These are phyloP conservation scores for Fusarium sp. DNA, from an alignment of 2,329 filamentous ascomycete genomes.

Conservation along the genomic window DNA sequence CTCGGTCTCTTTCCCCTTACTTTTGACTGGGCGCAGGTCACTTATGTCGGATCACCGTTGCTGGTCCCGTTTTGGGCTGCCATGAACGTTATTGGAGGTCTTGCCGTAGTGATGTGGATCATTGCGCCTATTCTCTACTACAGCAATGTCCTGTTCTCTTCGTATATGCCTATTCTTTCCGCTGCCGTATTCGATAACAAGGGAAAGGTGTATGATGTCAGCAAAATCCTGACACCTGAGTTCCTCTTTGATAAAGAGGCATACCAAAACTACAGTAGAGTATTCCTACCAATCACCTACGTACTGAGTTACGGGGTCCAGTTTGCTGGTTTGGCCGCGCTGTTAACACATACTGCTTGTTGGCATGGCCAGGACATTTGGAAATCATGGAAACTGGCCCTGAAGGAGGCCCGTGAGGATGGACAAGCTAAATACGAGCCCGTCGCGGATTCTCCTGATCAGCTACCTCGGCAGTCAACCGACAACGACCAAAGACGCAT, in stretches of 20 bases:
- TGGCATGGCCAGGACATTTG: slow-evolving; percentile 89
- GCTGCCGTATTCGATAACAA: slow-evolving; percentile 88
- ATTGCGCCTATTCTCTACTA: slow-evolving; percentile 85
- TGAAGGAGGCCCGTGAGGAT: slow-evolving; percentile 71
- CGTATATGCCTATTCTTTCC: slow-evolving; percentile 89
- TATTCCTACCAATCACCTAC: slow-evolving; percentile 89
- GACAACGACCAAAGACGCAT: slow-evolving; percentile 40
- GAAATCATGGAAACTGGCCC: slow-evolving; percentile 78
- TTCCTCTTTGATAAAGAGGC: slow-evolving; percentile 83
- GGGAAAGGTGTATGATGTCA: slow-evolving; percentile 83
- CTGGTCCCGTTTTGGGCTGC: slow-evolving; percentile 89
- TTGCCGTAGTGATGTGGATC: slow-evolving; percentile 88
- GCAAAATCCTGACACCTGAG: slow-evolving; percentile 80
- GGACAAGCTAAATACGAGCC: slow-evolving; percentile 66
- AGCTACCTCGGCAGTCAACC: slow-evolving; percentile 30
- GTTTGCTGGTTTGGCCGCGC: slow-evolving; percentile 83
- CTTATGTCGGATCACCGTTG: slow-evolving; percentile 86
- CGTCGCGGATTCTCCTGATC: slow-evolving; percentile 52
- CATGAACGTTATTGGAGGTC: slow-evolving; percentile 83
- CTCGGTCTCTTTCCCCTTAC: slow-evolving; percentile 87
- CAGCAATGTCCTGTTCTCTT: slow-evolving; percentile 80
- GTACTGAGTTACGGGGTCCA: slow-evolving; percentile 88
- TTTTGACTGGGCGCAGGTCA: slow-evolving; percentile 93
- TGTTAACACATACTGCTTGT: slow-evolving; percentile 83
- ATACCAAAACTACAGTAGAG: slow-evolving; percentile 84